Percentiles rank a stretch among this genome's conserved stretches.
phyloP scores from a whole-genome alignment of 2,329 filamentous ascomycete genomes.

The Emergomyces orientalis region DNA sequence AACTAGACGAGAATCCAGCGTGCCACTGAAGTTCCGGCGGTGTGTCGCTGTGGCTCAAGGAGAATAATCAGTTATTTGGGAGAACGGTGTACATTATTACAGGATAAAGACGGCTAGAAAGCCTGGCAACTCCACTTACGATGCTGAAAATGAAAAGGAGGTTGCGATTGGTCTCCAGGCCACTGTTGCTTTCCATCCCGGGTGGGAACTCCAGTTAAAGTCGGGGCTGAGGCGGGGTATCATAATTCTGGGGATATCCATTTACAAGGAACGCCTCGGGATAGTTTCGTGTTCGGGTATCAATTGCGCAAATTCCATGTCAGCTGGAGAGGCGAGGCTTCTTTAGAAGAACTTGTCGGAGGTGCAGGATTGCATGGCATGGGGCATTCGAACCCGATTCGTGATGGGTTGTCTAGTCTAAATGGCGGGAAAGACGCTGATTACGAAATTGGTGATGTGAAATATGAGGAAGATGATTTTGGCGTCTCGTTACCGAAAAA shows the following conservation, averaged over 20 bases:
- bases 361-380: not conserved
- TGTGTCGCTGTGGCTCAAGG: not conserved
- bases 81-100: not conserved
- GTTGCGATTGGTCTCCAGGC: not conserved
- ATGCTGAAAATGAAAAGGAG: not conserved
- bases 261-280: not conserved
- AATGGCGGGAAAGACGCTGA: not conserved
- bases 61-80: not conserved
- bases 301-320: not conserved
- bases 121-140: not conserved
- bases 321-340: not conserved
- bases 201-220: not conserved
- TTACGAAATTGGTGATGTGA: not conserved
- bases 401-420: not conserved
- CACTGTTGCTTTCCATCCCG: not conserved
- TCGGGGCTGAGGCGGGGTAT: not conserved
- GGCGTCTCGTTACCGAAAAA: not conserved
- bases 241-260: not conserved
- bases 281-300: not conserved
- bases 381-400: not conserved
- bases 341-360: not conserved
- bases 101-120: not conserved
- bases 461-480: not conserved
- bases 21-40: not conserved
- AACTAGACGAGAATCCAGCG: not conserved